A percentile compares a stretch with the other conserved stretches of the same genome.
Conservation (phyloP, 2,329 filamentous ascomycete species). For the Colletotrichum limetticola region DNA sequence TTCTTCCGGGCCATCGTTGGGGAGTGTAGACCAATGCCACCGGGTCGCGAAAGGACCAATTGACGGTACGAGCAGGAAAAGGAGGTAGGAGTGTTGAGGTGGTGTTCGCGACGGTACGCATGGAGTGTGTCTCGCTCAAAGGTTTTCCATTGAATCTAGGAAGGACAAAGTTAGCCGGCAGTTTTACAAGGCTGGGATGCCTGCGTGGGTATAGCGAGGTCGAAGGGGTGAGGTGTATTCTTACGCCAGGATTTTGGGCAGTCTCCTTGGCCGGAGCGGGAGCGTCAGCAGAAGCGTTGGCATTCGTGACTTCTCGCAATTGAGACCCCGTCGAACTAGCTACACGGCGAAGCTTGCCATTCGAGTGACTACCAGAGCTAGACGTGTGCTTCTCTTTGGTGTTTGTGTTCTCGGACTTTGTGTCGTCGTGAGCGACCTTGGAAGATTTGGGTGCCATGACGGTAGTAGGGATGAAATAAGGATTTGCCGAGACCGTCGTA, state of each 20-base stretch:
- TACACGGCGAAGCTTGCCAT: conserved; percentile 66
- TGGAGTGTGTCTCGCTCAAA: conserved; percentile 77
- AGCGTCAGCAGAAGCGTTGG: conserved; percentile 43
- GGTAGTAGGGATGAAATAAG: not conserved
- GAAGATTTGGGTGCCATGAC: conserved; percentile 60
- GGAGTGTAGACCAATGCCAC: conserved; percentile 76
- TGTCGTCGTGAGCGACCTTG: conserved; percentile 54
- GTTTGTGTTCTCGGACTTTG: conserved; percentile 53
- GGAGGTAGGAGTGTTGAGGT: conserved; percentile 75
- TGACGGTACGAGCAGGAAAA: conserved; percentile 74
- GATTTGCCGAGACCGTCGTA: conserved; percentile 7
- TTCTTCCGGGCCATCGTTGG: conserved; percentile 79
- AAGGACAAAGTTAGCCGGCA: conserved; percentile 20
- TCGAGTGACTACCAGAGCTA: conserved; percentile 48
- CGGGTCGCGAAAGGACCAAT: conserved; percentile 68
- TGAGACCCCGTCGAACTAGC: conserved; percentile 59
- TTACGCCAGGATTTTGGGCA: conserved; percentile 27
- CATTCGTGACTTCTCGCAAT: conserved; percentile 38
- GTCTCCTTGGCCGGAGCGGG: conserved; percentile 26
- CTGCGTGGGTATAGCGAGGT: not conserved
- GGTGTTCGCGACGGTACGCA: conserved; percentile 79
- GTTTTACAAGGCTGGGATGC: conserved; percentile 8
- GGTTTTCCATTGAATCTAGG: conserved; percentile 72
- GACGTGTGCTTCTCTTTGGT: conserved; percentile 58
- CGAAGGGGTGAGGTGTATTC: conserved; percentile 10